A percentile compares a stretch with the other conserved stretches of the same genome.
Conservation (phyloP, 2,329 filamentous ascomycete genomes). For the Exophiala lecanii-corni region DNA sequence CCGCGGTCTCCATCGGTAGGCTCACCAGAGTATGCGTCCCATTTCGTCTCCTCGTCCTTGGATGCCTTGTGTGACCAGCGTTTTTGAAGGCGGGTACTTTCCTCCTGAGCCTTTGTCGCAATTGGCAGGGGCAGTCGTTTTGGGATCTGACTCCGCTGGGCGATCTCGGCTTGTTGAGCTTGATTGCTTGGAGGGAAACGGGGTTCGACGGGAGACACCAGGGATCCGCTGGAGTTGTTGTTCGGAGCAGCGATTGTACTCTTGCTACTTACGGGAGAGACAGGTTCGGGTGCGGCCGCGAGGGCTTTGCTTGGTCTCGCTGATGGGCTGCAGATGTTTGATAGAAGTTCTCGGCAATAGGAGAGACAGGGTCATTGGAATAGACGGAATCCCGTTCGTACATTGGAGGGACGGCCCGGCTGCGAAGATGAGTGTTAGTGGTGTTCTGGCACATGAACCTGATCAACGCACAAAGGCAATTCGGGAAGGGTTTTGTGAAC, state of each 20-base stretch:
- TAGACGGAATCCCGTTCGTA: constrained; percentile 15
- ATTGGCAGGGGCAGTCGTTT: constrained; percentile 26
- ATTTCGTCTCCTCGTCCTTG: constrained; percentile 41
- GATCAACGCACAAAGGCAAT: constrained; percentile 36
- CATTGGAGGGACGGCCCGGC: constrained; percentile 25
- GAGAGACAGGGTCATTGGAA: constrained; percentile 28
- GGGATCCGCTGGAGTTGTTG: constrained; percentile 21
- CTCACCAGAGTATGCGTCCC: constrained; percentile 65
- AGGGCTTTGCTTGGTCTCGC: neutral
- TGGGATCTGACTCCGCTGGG: constrained; percentile 20
- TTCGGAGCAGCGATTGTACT: constrained; percentile 16
- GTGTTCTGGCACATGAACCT: constrained; percentile 4
- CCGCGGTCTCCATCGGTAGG: constrained; percentile 55
- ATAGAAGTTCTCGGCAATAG: constrained; percentile 59
- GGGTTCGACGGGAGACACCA: constrained; percentile 29
- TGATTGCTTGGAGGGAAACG: constrained; percentile 28
- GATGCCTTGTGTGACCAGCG: constrained; percentile 22
- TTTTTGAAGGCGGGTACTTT: constrained; percentile 21
- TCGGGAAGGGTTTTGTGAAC: constrained; percentile 33
- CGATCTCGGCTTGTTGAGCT: constrained; percentile 13
- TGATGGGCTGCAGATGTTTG: constrained; percentile 33
- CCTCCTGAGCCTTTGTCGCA: constrained; percentile 15
- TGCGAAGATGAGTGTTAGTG: constrained; percentile 15
- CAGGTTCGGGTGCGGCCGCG: constrained; percentile 8
- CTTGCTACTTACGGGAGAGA: constrained; percentile 29